phyloP scores from a whole-genome alignment of 2,329 filamentous ascomycete species.

The Monosporascus sp. region DNA sequence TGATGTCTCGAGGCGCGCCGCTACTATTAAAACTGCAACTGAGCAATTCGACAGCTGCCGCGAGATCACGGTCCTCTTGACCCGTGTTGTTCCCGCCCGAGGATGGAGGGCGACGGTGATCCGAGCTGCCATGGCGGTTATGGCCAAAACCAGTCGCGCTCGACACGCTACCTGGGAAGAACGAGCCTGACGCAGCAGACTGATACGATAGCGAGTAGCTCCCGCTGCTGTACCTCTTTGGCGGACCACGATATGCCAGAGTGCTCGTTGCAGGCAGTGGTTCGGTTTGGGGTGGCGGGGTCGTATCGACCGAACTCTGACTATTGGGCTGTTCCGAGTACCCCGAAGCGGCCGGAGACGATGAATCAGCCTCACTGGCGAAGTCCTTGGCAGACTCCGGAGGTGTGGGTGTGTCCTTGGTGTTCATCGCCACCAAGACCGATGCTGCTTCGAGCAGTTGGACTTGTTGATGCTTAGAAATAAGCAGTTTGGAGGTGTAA shows the following conservation, averaged over 20 bases:
- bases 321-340: slow-evolving; percentile 74
- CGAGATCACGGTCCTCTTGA: slow-evolving; percentile 81
- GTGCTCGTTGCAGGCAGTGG: slow-evolving; percentile 49
- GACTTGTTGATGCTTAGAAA: slow-evolving; percentile 99
- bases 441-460: slow-evolving; percentile 94
- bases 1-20: slow-evolving; percentile 57
- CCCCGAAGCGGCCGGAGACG: slow-evolving; percentile 74
- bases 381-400: slow-evolving; percentile 62
- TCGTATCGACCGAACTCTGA: slow-evolving; percentile 85
- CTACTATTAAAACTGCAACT: slow-evolving; percentile 86
- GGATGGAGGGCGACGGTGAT: slow-evolving; percentile 65
- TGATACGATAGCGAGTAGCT: slow-evolving; percentile 76
- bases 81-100: slow-evolving; percentile 71
- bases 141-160: slow-evolving; percentile 47
- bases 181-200: slow-evolving; percentile 56
- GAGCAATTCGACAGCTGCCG: slow-evolving; percentile 82
- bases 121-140: slow-evolving; percentile 69
- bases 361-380: slow-evolving; percentile 75
- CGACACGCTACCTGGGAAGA: slow-evolving; percentile 47
- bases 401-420: slow-evolving; percentile 47
- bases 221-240: slow-evolving; percentile 55
- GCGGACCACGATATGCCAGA: slow-evolving; percentile 39
- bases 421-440: slow-evolving; percentile 90
- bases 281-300: slow-evolving; percentile 76
- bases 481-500: slow-evolving; percentile 92